Evolutionary conservation across 164 flowering plant species (phyloP).

Genomic region (Pachysandra terminalis): DNA sequence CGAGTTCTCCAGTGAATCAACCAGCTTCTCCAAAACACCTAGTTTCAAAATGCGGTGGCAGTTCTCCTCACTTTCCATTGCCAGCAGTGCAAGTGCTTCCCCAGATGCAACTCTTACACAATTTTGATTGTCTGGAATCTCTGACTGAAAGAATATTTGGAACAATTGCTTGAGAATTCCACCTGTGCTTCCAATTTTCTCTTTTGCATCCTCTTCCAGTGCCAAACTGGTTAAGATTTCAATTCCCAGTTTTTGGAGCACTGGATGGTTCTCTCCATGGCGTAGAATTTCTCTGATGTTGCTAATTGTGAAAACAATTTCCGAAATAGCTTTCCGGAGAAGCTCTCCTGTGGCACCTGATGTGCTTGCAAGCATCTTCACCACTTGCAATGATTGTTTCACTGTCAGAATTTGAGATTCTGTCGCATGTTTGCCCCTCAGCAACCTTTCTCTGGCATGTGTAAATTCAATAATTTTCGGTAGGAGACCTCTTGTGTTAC

Average conservation of each 20-base stretch:
- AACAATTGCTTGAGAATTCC: slow-evolving; percentile 64
- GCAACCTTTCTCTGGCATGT: slow-evolving; percentile 51
- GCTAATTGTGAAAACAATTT: slow-evolving; percentile 81
- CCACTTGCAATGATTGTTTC: slow-evolving; percentile 66
- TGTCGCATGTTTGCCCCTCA: slow-evolving; percentile 40
- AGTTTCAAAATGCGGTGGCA: slow-evolving; percentile 57
- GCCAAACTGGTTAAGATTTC: slow-evolving; percentile 76
- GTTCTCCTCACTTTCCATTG: slow-evolving; percentile 59
- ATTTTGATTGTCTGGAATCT: slow-evolving; percentile 26
- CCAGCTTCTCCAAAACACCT: slow-evolving; percentile 43
- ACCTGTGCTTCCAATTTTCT: slow-evolving; percentile 88
- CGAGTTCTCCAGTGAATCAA: slow-evolving; percentile 46
- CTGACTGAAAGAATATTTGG: slow-evolving; percentile 51
- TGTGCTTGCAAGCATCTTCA: slow-evolving; percentile 78
- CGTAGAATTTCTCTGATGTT: slow-evolving; percentile 75
- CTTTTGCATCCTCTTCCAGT: slow-evolving; percentile 71
- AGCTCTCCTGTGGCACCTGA: slow-evolving; percentile 70
- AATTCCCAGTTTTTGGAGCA: slow-evolving; percentile 60
- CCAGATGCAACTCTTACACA: slow-evolving; percentile 70
- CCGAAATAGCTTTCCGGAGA: slow-evolving; percentile 73
- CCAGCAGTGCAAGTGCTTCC: slow-evolving; percentile 85
- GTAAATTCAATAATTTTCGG: slow-evolving; percentile 81
- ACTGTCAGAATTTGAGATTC: slow-evolving; percentile 52
- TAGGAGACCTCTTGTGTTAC: slow-evolving; percentile 77
- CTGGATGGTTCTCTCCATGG: slow-evolving; percentile 61